Evolutionary conservation across 2,329 filamentous ascomycete genomes (phyloP), one percentile per base, ranked within the genome.

Genomic region (Aureobasidium namibiae): DNA sequence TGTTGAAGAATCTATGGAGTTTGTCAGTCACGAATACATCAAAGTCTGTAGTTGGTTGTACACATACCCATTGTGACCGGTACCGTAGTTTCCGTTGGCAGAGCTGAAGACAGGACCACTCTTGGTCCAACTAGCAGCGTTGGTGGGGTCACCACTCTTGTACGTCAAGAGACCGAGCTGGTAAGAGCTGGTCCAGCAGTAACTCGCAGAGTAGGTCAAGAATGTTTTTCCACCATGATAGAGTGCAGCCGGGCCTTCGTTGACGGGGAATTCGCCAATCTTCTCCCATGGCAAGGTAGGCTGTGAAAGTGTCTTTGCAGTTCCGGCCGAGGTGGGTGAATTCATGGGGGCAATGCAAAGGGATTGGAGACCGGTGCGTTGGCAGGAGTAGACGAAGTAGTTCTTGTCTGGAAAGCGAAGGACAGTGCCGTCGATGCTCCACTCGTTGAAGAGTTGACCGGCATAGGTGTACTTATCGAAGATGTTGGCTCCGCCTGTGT

Each of bases 141-240:
- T 64, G 14, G 74, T 68, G 0, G 81, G 82, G 62, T 82, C 76
- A 0, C 76, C 69, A 13, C 80, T 53, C 24, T 81, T 76, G 74
- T 77, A 84, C 3, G 77, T 78, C 24, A 84, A 70, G 16, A 81
- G 68, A 0, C 79, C 81, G 1, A 85, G 72, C 24, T 76, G 76
- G 67, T 84, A 84, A 56, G 76, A 73, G 0, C 76, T 67, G 0
- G 78, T 81, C 80, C 80, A 82, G 73, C 81, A 84, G 68, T 79
- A 80, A 61, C 77, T 80, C 1, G 80, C 81, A 6, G 77, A 81
- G 70, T 78, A 84, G 1, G 76, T 72, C 41, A 84, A 67, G 62
- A 78, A 82, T 0, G 78, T 82, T 59, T 76, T 77, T 11, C 78
- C 79, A 23, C 74, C 75, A 41, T 78, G 74, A 66, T 83, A 84